These are phyloP conservation scores for Candida hungchunana DNA, from an alignment of 805 yeast species.

Conservation along the genomic window DNA sequence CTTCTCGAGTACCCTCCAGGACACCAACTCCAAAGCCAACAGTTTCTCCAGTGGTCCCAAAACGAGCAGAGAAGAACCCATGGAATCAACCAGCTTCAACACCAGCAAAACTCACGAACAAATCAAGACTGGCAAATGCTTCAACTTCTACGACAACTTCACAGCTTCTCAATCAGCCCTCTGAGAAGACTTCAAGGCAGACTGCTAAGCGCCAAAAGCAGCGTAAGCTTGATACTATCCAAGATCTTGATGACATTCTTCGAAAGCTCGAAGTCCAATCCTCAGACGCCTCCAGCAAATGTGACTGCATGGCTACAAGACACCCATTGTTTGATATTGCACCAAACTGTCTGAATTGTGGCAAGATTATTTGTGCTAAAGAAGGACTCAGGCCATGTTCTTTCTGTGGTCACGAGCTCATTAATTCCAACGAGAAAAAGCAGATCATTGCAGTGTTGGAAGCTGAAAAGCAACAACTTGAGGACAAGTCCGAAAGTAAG, in stretches of 20 bases:
- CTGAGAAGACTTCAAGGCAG: conserved; percentile 27
- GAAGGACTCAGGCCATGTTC: conserved; percentile 93
- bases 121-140: conserved; percentile 14
- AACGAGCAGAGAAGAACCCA: conserved; percentile 6
- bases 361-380: conserved; percentile 83
- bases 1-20: conserved; percentile 5
- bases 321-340: conserved; percentile 88
- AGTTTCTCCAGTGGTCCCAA: background rate
- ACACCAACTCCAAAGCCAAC: conserved; percentile 4
- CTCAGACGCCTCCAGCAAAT: conserved; percentile 27
- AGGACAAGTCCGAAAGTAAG: conserved; percentile 24
- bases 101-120: conserved; percentile 2
- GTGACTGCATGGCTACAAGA: conserved; percentile 82
- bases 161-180: conserved; percentile 41
- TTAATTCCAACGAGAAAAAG: conserved; percentile 56
- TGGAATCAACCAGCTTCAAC: conserved; percentile 14
- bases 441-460: conserved; percentile 52
- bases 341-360: conserved; percentile 93
- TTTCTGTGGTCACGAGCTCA: conserved; percentile 66
- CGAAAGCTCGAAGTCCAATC: conserved; percentile 43
- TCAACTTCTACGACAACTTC: conserved; percentile 40
- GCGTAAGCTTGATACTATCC: conserved; percentile 49
- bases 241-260: conserved; percentile 63
- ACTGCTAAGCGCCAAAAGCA: conserved; percentile 32
- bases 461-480: conserved; percentile 45